These are phyloP conservation scores for Fusarium nisikadoi DNA, from an alignment of 2,329 filamentous ascomycete species.

Conservation along the genomic window DNA sequence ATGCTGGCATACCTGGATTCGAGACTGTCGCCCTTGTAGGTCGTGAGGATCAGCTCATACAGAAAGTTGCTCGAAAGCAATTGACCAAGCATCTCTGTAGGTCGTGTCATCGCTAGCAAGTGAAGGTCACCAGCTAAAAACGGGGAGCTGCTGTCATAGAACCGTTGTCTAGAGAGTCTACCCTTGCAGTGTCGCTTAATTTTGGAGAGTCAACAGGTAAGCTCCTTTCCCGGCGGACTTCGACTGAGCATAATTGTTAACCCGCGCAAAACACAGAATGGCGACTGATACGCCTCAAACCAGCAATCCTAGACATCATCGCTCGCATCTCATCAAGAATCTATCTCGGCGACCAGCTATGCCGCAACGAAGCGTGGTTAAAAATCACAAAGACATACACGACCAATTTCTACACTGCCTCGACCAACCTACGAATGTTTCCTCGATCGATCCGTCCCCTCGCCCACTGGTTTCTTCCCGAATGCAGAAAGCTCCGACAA, in stretches of 20 bases:
- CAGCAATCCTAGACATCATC: background rate
- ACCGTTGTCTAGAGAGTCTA: background rate
- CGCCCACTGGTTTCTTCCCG: background rate
- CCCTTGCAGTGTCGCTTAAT: background rate
- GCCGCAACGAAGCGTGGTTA: conserved; percentile 4
- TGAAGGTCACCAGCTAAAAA: fast-evolving
- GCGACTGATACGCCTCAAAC: background rate
- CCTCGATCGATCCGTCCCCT: background rate
- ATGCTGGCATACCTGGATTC: background rate
- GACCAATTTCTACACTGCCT: background rate
- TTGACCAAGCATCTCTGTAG: background rate
- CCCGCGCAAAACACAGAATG: background rate
- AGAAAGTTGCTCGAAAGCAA: background rate
- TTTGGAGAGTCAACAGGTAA: background rate
- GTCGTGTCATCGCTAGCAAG: fast-evolving
- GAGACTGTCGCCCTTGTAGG: background rate
- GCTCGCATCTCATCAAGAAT: conserved; percentile 1
- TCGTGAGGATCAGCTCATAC: background rate
- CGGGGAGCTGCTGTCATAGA: background rate
- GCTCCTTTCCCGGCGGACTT: too few relatives aligned
- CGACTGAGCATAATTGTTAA: background rate
- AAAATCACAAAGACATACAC: conserved; percentile 5
- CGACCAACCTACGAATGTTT: background rate
- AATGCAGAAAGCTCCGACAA: background rate
- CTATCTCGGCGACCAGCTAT: background rate